Base-by-base conservation (phyloP, 2,329 filamentous ascomycete species). In the Phaeophleospora eucalypticola region DNA sequence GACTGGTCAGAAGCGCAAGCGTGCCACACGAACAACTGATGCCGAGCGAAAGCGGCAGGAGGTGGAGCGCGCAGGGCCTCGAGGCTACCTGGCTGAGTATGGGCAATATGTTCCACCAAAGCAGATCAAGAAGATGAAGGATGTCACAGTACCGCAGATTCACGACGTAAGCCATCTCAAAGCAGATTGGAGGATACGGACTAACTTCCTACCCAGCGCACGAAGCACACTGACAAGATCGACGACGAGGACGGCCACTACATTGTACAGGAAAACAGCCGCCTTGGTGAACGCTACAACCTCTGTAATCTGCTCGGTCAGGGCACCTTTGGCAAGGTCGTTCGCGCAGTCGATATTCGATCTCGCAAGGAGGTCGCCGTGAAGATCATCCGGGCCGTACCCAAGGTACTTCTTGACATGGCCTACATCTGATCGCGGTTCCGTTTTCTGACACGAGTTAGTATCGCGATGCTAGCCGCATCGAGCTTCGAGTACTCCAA, bases 161-260 rank as follows among this genome's bases (percentile, higher is more conserved):
- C 67, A 71, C 53, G 79, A 83, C 67, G 81, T 84, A 71, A 67
- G 79, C 68, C 41, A 14, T 27, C 19, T 16, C 24, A 14, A 16
- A 36, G 33, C 42, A 40, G 4, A 40, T 49, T 39, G 15, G 6
- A 20, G 17, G 14, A 32, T 38, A 19, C 42, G 10, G 29, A 33
- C 17, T 38, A 21, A 40, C 33, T 24, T 37, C 16, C 45, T 12
- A 9, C 36, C 41, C 52, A 59, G 60, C 65, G 55, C 41, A 58
- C 55, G 42, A 64, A 63, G 53, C 56, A 53, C 32, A 56, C 49
- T 56, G 76, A 83, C 58, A 93, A 94, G 65, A 85, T 93, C 36
- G 93, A 98, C 61, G 93, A 98, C 57, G 89, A 96, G 37, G 93
- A 98, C 60, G 93, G 93, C 4, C 93, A 98, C 68, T 98, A 96